Evolutionary conservation across 2,329 filamentous ascomycete genomes (phyloP), one percentile per base, ranked within the genome.

Genomic region (Phialemoniopsis sp.): DNA sequence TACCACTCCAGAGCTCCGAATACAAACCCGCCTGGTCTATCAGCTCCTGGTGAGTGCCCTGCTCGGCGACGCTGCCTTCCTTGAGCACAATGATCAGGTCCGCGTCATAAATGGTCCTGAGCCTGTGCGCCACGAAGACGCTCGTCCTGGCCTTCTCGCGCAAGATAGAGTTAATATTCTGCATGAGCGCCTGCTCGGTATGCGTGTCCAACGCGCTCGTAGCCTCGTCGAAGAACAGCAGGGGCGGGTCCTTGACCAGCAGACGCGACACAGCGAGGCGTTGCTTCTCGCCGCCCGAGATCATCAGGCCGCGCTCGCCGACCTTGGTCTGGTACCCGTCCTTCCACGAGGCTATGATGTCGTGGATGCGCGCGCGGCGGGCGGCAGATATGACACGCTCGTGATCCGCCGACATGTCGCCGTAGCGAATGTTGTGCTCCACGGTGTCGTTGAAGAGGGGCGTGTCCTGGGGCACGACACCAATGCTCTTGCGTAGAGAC

Each of bases 361-460:
- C 83, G 61, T 96, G 85, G 42, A 98, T 89, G 41, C 83, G 81
- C 3, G 93, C 91, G 39, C 89, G 77, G 54, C 82, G 80, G 2
- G 93, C 89, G 0, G 89, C 93, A 21, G 82, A 82, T 12, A 80
- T 60, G 8, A 98, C 85, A 41, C 83, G 72, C 26, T 89, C 87
- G 9, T 76, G 70, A 0, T 82, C 74, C 0, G 91, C 90, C 21
- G 35, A 78, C 46, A 97, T 77, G 49, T 86, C 79, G 37, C 93
- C 93, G 59, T 98, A 98, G 46, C 82, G 85, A 54, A 98, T 95
- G 59, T 98, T 98, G 61, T 96, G 89, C 57, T 87, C 85, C 42
- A 98, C 91, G 0, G 89, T 93, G 56, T 95, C 89, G 60, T 98
- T 98, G 72, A 98, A 98, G 2, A 98, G 73, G 0, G 93, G 90